Evolutionary conservation across 441 rosid genomes (phyloP).

Genomic region (Hypseocharis bilobata): DNA sequence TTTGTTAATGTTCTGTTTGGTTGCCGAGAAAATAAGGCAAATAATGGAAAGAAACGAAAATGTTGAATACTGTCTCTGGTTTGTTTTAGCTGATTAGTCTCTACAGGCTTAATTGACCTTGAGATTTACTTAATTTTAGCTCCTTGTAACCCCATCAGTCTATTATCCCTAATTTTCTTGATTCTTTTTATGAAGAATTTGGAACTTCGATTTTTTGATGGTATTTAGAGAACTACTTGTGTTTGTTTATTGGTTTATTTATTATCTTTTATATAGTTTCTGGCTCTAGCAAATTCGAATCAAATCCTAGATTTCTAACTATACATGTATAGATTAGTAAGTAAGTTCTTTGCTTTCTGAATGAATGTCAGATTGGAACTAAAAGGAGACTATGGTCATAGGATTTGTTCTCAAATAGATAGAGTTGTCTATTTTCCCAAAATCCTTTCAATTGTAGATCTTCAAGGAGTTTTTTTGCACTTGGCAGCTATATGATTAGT

Average conservation of each 20-base stretch:
- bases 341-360: too few species aligned
- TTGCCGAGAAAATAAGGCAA: background rate
- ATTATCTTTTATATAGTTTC: background rate
- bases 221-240: background rate
- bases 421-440: slow-evolving; percentile 17
- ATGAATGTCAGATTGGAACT: too few species aligned
- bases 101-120: background rate
- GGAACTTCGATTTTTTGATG: slow-evolving; percentile 1
- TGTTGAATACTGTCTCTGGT: background rate
- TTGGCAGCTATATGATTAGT: background rate
- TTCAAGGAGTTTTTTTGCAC: background rate
- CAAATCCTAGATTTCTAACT: too few species aligned
- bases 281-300: too few species aligned
- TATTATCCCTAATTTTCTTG: background rate
- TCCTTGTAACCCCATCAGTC: background rate
- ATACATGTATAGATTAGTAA: too few species aligned
- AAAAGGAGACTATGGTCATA: slow-evolving; percentile 58
- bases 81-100: too few species aligned
- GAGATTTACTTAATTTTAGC: background rate
- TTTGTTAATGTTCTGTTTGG: background rate
- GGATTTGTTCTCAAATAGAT: slow-evolving; percentile 45
- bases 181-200: too few species aligned
- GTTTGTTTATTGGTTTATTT: background rate
- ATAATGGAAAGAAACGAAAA: background rate
- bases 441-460: background rate